Base-by-base conservation (phyloP, 257 asterid genomes). In the Agastache rugosa region DNA sequence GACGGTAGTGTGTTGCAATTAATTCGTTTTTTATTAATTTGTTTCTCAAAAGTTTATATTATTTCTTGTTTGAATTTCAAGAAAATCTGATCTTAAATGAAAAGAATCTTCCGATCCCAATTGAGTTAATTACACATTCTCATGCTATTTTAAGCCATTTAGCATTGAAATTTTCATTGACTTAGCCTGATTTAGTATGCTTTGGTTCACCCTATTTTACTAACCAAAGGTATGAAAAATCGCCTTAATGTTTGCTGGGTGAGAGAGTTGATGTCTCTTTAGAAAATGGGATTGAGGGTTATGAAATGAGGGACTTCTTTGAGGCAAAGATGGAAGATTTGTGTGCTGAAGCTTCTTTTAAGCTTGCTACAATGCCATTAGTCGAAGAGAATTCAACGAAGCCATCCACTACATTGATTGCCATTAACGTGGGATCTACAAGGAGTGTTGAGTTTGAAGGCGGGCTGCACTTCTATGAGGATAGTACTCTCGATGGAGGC, bases 161-260 rank as follows among this genome's bases (percentile, higher is more conserved):
- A 16, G 78, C 77, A 55, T 60, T 86, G 87, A 96, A 91, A 11
- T 91, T 87, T 83, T 92, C 99, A 3, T 77, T 89, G 68, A 60
- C 87, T 44, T 86, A 96, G 3, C 97, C 98, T 71, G 97, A 93
- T 84, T 79, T 93, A 77, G 97, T 90, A 44, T 86, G 96, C 27
- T 69, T 91, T 73, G 93, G 88, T 44, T 94, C 97, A 60, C 96
- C 97, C 15, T 96, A 83, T 62, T 83, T 85, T 54, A 81, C 93
- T 62, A 80, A 42, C 44, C 87, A 81, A 75, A 83, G 76, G 73
- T 87, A 78, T 37, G 81, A 80, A 80, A 88, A 90, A 80, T 90
- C 96, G 47, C 90, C 96, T 20, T 85, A 85, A n/a, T 63, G 55
- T 71, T 58, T 68, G 47, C 60, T 67, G 53, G 84, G 81, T 37